Percentiles rank a stretch among this genome's conserved stretches.
These are phyloP conservation scores for Triticum dicoccoides DNA, from an alignment of 176 grass and related monocot species.

Conservation along the genomic window DNA sequence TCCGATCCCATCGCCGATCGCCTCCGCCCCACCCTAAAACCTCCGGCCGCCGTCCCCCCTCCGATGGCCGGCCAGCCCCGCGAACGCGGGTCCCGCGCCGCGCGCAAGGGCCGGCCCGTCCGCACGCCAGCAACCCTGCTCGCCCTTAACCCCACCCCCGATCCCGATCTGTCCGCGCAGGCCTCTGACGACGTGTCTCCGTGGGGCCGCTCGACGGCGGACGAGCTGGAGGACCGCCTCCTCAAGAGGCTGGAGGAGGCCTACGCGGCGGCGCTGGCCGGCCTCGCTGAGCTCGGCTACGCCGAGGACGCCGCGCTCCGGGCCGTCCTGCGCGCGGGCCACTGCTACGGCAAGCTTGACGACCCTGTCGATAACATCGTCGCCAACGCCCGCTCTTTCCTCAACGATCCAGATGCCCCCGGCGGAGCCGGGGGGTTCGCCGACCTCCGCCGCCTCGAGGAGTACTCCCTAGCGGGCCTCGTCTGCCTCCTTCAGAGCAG, in stretches of 20 bases:
- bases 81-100: constrained; percentile 23
- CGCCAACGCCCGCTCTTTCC: constrained; percentile 56
- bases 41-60: not conserved
- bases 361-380: constrained; percentile 83
- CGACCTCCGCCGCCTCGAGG: constrained; percentile 78
- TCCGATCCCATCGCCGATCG: constrained; percentile 40
- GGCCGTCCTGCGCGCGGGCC: constrained; percentile 71
- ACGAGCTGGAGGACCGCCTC: constrained; percentile 79
- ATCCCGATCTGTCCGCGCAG: constrained; percentile 35
- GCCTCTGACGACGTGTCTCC: constrained; percentile 29
- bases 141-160: constrained; percentile 37
- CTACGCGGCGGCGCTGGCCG: constrained; percentile 72
- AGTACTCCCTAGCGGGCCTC: constrained; percentile 82
- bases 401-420: constrained; percentile 41
- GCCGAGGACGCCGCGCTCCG: constrained; percentile 62
- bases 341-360: constrained; percentile 68
- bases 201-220: constrained; percentile 55
- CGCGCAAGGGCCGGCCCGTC: constrained; percentile 27
- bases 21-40: constrained; percentile 6
- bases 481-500: constrained; percentile 86
- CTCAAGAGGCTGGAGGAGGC: constrained; percentile 69
- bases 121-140: constrained; percentile 17
- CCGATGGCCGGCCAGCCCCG: constrained; percentile 45
- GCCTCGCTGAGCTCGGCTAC: constrained; percentile 62
- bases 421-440: constrained; percentile 48